Base-by-base conservation (phyloP, 208 protist genomes). In the Leishmania braziliensis region DNA sequence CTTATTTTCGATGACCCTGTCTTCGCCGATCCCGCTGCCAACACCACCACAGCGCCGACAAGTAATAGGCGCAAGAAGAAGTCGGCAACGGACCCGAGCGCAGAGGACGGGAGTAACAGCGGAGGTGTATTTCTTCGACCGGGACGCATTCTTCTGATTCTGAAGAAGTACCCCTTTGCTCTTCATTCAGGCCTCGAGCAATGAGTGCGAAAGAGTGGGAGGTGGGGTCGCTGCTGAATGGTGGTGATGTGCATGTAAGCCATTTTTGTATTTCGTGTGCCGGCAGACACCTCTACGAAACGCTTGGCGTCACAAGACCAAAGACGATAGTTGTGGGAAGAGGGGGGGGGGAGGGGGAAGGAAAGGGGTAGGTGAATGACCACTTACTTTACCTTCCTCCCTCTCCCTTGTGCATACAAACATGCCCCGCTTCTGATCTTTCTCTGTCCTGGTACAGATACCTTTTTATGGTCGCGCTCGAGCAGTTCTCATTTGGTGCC, bases 161-260 rank as follows among this genome's bases (percentile, higher is more conserved):
- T 96, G 39, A 94, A 93, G 71, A 96, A 96, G 80, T 92, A 87
- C 71, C 91, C 92, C 1, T 87, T 91, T 36, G 92, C 92, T 0
- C 60, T 87, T 10, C 85, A 92, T 69, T 90, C 85, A 36, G 77
- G 81, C 20, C 82, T 96, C 6, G 79, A 91, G 68, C 92, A 95
- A 65, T 95, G 54, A 73, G 33, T 43, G 29, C 48, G 10, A 56
- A 36, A 0, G 9, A 20, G 20, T 43, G 68, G 16, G 63, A 14
- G 26, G 18, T 16, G 33, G 63, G n/a, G 33, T 50, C 23, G 56
- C 56, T 26, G 23, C 56, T 16, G 56, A 6, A 29, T 48, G 50
- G 33, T 36, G 51, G 16, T 43, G 50, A 60, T 33, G 26, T 75
- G 48, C n/a, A 48, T 36, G 50, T 23, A 50, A 39, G 68, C 10